Conservation (phyloP, 192 early-diverging fungal species). For the Coemansia sp. region DNA sequence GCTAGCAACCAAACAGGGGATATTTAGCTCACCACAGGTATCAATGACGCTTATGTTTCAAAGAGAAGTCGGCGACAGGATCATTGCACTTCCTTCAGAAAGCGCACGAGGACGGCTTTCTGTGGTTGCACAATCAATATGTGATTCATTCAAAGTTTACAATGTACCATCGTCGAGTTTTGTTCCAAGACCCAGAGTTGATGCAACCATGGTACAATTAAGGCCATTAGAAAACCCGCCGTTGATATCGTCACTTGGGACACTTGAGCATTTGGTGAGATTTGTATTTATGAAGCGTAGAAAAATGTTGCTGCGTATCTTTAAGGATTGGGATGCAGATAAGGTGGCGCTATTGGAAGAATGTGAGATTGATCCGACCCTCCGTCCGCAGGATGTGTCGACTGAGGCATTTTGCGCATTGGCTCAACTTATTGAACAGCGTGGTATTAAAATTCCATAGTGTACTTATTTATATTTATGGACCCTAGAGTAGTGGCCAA, state of each 20-base stretch:
- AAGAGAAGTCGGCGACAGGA: slow-evolving; percentile 71
- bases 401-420: slow-evolving; percentile 62
- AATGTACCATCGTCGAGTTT: slow-evolving; percentile 62
- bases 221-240: slow-evolving; percentile 52
- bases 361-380: slow-evolving; percentile 56
- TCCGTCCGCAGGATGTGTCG: slow-evolving; percentile 64
- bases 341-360: slow-evolving; percentile 51
- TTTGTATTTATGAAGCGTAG: slow-evolving; percentile 68
- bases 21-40: slow-evolving; percentile 57
- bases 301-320: slow-evolving; percentile 64
- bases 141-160: slow-evolving; percentile 64
- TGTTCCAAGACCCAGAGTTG: slow-evolving; percentile 74
- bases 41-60: slow-evolving; percentile 86
- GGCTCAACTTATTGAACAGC: slow-evolving; percentile 55
- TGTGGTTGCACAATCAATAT: slow-evolving; percentile 69
- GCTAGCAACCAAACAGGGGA: slow-evolving; percentile 56
- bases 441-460: slow-evolving; percentile 34
- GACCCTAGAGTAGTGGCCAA: not conserved
- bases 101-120: slow-evolving; percentile 64
- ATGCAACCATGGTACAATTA: slow-evolving; percentile 72
- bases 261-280: slow-evolving; percentile 62
- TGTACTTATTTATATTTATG: not conserved
- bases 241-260: slow-evolving; percentile 52
- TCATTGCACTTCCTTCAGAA: slow-evolving; percentile 57
- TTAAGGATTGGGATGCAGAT: slow-evolving; percentile 56